These are phyloP conservation scores for Sequoia sempervirens DNA, from an alignment of 75 land plant genomes.

Conservation along the genomic window DNA sequence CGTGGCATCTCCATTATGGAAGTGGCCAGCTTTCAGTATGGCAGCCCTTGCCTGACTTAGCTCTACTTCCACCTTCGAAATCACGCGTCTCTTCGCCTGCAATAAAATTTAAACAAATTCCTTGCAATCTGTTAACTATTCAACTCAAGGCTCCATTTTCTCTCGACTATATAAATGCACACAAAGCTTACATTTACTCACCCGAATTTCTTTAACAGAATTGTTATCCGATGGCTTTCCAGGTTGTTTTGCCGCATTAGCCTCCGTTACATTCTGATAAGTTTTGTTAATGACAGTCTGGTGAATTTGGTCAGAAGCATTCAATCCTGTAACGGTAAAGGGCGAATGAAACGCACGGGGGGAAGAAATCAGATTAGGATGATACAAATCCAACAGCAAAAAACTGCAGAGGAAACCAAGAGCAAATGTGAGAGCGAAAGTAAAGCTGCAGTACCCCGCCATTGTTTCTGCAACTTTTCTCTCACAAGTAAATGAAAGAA, in stretches of 20 bases:
- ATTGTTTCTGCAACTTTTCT: not conserved
- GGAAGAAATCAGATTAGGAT: not conserved
- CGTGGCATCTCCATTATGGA: not conserved
- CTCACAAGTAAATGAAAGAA: too few species aligned
- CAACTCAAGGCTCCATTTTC: too few species aligned
- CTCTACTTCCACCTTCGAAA: constrained; percentile 25
- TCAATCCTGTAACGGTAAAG: not conserved
- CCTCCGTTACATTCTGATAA: not conserved
- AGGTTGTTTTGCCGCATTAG: not conserved
- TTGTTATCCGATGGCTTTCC: not conserved
- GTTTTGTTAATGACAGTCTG: not conserved
- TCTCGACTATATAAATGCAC: not conserved
- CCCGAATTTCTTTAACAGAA: not conserved
- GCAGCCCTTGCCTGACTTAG: constrained; percentile 31
- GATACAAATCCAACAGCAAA: not conserved
- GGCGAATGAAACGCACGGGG: not conserved
- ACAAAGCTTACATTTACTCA: not conserved
- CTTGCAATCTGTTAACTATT: not conserved
- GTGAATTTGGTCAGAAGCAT: not conserved
- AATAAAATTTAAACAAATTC: not conserved
- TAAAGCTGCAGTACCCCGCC: not conserved
- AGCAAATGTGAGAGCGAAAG: not conserved
- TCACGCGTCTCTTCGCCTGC: not conserved
- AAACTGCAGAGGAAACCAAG: not conserved
- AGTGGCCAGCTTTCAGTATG: constrained; percentile 24